Evolutionary conservation across 768 basidiomycete species (phyloP).

Genomic region (Trametes sanguinea): DNA sequence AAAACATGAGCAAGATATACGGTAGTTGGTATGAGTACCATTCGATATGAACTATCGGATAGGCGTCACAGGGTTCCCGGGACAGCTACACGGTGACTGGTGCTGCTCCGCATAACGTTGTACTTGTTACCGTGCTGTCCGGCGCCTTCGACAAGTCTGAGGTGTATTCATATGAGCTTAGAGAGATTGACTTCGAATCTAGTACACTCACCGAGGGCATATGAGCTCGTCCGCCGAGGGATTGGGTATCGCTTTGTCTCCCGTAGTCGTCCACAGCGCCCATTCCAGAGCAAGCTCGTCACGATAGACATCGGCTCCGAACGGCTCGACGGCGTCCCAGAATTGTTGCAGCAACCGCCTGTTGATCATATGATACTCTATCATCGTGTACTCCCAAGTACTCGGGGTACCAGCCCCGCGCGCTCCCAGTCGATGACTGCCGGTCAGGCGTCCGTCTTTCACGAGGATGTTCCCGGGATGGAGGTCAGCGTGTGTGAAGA

Average conservation of each 20-base stretch:
- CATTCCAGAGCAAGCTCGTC: slow-evolving; percentile 6
- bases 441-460: slow-evolving; percentile 19
- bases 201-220: neutral
- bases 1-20: too few species aligned
- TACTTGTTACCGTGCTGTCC: too few species aligned
- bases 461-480: slow-evolving; percentile 28
- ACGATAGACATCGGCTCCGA: neutral
- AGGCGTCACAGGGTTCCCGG: too few species aligned
- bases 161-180: too few species aligned
- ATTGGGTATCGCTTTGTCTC: neutral
- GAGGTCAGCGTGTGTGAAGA: slow-evolving; percentile 31
- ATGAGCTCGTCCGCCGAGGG: neutral
- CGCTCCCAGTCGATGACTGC: slow-evolving; percentile 32
- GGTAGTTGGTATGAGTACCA: too few species aligned
- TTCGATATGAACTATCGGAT: too few species aligned
- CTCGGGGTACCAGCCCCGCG: slow-evolving; percentile 32
- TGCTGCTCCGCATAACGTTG: too few species aligned
- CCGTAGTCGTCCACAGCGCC: slow-evolving; percentile 2
- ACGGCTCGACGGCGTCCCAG: slow-evolving; percentile 10
- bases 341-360: neutral
- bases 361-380: slow-evolving; percentile 1
- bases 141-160: too few species aligned
- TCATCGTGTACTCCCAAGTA: slow-evolving; percentile 29
- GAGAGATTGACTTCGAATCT: too few species aligned
- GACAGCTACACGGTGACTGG: too few species aligned